Percentiles rank a stretch among this genome's conserved stretches.
phyloP scores from a whole-genome alignment of 2,329 filamentous ascomycete genomes.

The Hypoxylon sp. region DNA sequence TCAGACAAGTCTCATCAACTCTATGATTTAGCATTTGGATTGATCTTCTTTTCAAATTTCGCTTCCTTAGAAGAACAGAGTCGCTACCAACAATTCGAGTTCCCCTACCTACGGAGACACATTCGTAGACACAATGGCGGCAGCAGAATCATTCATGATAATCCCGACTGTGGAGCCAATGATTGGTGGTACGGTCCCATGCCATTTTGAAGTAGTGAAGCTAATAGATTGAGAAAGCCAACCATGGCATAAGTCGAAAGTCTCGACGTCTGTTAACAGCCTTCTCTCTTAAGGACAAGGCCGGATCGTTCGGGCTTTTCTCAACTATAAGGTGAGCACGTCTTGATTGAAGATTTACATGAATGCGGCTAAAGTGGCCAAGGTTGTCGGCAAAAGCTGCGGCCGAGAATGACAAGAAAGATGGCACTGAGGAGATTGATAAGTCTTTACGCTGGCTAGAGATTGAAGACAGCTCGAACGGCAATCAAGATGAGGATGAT shows the following conservation, averaged over 20 bases:
- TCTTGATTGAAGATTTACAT: neutral
- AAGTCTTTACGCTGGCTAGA: slow-evolving; percentile 6
- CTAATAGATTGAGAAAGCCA: slow-evolving; percentile 4
- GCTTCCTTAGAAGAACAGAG: neutral
- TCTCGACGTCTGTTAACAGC: neutral
- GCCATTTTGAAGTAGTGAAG: neutral
- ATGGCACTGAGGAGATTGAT: neutral
- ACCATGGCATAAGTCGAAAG: slow-evolving; percentile 1
- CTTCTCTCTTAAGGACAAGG: slow-evolving; percentile 1
- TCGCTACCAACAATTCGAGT: neutral
- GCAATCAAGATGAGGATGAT: neutral
- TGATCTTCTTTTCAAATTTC: neutral
- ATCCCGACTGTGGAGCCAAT: neutral
- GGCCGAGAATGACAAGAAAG: neutral
- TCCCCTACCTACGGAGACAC: neutral
- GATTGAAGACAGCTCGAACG: slow-evolving; percentile 3
- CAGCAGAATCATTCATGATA: neutral
- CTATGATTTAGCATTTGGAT: neutral
- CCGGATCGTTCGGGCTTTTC: neutral
- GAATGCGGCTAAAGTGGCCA: neutral
- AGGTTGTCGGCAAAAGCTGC: neutral
- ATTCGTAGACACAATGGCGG: neutral
- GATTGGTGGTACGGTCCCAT: neutral
- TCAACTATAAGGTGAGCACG: neutral
- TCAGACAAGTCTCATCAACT: neutral